Percentiles rank a stretch among this genome's conserved stretches.
These are phyloP conservation scores for Paracorniculantispora psalliotae DNA, from an alignment of 2,329 filamentous ascomycete genomes.

Conservation along the genomic window DNA sequence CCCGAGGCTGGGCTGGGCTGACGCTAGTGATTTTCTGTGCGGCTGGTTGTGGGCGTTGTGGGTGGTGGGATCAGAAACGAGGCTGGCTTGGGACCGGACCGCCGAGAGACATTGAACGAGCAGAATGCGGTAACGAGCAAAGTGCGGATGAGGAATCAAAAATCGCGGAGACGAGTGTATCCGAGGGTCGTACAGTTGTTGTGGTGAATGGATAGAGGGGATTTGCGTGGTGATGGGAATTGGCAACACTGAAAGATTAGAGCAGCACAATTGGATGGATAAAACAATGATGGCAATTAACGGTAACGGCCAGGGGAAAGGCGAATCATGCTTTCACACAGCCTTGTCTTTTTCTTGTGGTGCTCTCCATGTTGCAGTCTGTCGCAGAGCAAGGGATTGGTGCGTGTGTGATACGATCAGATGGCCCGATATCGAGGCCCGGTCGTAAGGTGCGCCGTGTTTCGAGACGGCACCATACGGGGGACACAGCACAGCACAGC, in stretches of 20 bases:
- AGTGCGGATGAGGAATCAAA: too few relatives aligned
- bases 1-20: not conserved
- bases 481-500: not conserved
- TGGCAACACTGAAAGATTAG: too few relatives aligned
- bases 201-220: too few relatives aligned
- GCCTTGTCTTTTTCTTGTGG: not conserved
- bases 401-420: not conserved
- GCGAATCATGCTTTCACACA: not conserved
- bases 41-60: not conserved
- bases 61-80: not conserved
- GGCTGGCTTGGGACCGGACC: not conserved
- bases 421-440: constrained; percentile 2
- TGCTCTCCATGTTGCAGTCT: too few relatives aligned
- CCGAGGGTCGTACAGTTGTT: too few relatives aligned
- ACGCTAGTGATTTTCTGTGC: not conserved
- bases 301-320: not conserved
- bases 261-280: too few relatives aligned
- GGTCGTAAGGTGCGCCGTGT: not conserved
- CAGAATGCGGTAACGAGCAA: too few relatives aligned
- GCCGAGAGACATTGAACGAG: too few relatives aligned
- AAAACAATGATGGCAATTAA: too few relatives aligned
- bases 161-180: too few relatives aligned
- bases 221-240: too few relatives aligned
- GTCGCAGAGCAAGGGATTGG: not conserved
- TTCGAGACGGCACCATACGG: not conserved